These are phyloP conservation scores for Gossypium ekmanianum DNA, from an alignment of 345 rosid genomes.

Conservation along the genomic window DNA sequence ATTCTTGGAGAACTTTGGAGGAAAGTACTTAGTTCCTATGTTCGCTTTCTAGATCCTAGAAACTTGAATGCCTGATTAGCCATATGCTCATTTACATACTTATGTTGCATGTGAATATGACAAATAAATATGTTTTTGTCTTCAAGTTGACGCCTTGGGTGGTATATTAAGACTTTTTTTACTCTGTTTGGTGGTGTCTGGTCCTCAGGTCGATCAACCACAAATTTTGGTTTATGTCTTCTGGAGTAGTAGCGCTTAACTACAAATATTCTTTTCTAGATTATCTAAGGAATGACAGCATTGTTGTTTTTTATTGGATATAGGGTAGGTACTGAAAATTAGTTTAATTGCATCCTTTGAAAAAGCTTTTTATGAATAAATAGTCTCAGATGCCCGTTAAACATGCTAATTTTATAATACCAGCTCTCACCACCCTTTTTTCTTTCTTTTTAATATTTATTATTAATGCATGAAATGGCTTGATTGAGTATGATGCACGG, in stretches of 20 bases:
- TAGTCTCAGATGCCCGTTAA: not conserved
- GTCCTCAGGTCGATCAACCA: not conserved
- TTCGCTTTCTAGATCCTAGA: not conserved
- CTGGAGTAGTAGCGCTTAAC: not conserved
- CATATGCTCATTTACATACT: not conserved
- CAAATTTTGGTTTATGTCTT: not conserved
- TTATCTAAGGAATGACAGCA: not conserved
- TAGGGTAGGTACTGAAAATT: not conserved
- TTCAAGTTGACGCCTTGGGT: not conserved
- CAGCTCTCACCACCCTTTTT: not conserved
- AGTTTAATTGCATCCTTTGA: not conserved
- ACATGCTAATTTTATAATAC: not conserved
- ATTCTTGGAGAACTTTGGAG: slow-evolving; percentile 1
- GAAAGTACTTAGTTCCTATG: slow-evolving; percentile 2
- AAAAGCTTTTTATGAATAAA: not conserved
- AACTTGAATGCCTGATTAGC: not conserved
- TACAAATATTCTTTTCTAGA: not conserved
- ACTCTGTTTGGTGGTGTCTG: not conserved
- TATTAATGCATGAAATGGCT: not conserved
- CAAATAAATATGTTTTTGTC: not conserved
- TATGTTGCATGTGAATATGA: not conserved
- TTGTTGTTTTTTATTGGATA: not conserved
- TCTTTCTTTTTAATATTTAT: not conserved
- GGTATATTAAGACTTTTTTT: not conserved
- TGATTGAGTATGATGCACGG: not conserved